Evolutionary conservation across 2,329 filamentous ascomycete species (phyloP), one percentile per base, ranked within the genome.

Genomic region (Colletotrichum gloeosporioides): DNA sequence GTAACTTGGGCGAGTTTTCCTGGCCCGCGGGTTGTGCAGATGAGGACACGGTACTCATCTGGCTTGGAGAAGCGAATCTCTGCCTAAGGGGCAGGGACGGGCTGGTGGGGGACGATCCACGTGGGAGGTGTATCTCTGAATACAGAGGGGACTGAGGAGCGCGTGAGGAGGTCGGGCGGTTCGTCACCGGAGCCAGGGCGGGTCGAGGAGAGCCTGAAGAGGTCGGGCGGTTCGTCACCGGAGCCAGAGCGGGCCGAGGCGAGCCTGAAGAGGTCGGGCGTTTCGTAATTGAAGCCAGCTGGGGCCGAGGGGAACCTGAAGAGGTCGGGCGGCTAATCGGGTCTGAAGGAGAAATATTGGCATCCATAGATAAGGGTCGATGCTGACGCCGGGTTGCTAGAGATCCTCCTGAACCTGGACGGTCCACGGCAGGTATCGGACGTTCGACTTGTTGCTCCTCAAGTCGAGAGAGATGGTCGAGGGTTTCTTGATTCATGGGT

Each of bases 61-160:
- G 39, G 39, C 39, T 49, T 49, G 9, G 39, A 49, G 39, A n/a
- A 1, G 39, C 18, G 39, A 49, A 49, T 49, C 39, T 49, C 39
- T 49, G 39, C 39, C 39, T 49, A 49, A 49, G 18, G 0, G 39
- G 39, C 39, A 49, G 18, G 18, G 39, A 49, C 9, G 18, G 0
- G 0, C 39, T n/a, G 39, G 18, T 1, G 39, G 18, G 18, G 18
- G 18, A 0, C 39, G 39, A 1, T 44, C 39, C 5, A 44, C 39
- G 39, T 44, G 18, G 39, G 39, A n/a, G 39, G 18, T 44, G 39
- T n/a, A n/a, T n/a, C 18, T 44, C 18, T 44, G 39, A n/a, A 44
- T 44, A 44, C 18, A 49, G 5, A 0, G 5, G 3, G 39, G 39
- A 2, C 18, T n/a, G 39, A n/a, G 18, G 1, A 0, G 39, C 0